A percentile compares a stretch with the other conserved stretches of the same genome.
Conservation (phyloP, 2,329 filamentous ascomycete species). For the Helotiales sp. region DNA sequence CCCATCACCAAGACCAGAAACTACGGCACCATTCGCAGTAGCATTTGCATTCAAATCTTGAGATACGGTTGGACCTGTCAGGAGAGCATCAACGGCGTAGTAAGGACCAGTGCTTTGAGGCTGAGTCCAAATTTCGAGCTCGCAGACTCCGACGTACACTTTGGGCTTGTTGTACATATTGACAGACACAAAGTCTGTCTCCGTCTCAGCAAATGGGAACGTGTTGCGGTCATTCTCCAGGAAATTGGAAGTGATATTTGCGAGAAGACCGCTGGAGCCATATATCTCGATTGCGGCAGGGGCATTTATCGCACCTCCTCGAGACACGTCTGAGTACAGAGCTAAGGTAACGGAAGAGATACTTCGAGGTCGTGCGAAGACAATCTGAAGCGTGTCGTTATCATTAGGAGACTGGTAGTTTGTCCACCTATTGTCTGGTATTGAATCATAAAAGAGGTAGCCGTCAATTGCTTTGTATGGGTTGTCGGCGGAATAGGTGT, state of each 20-base stretch:
- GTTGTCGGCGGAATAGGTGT: constrained; percentile 36
- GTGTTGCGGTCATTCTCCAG: constrained; percentile 16
- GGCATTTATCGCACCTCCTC: constrained; percentile 33
- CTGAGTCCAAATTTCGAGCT: constrained; percentile 17
- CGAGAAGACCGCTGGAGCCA: constrained; percentile 9
- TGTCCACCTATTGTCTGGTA: constrained; percentile 43
- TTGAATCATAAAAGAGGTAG: constrained; percentile 41
- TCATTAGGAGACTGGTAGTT: constrained; percentile 37
- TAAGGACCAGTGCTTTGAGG: constrained; percentile 1
- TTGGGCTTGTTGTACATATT: constrained; percentile 13
- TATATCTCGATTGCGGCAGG: constrained; percentile 15
- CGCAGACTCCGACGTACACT: constrained; percentile 14
- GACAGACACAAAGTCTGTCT: constrained; percentile 11
- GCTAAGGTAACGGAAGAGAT: constrained; percentile 37
- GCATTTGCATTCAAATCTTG: constrained; percentile 6
- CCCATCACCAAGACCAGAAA: neutral
- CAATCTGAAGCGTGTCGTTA: constrained; percentile 38
- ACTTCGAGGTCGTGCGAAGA: constrained; percentile 36
- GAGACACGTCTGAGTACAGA: constrained; percentile 35
- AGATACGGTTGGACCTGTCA: constrained; percentile 5
- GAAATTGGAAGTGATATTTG: constrained; percentile 2
- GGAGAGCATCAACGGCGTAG: constrained; percentile 18
- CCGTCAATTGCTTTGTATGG: constrained; percentile 44
- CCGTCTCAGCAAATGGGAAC: constrained; percentile 6
- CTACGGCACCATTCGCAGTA: constrained; percentile 15